These are phyloP conservation scores for Coemansia sp. DNA, from an alignment of 192 early-diverging fungal genomes.

Conservation along the genomic window DNA sequence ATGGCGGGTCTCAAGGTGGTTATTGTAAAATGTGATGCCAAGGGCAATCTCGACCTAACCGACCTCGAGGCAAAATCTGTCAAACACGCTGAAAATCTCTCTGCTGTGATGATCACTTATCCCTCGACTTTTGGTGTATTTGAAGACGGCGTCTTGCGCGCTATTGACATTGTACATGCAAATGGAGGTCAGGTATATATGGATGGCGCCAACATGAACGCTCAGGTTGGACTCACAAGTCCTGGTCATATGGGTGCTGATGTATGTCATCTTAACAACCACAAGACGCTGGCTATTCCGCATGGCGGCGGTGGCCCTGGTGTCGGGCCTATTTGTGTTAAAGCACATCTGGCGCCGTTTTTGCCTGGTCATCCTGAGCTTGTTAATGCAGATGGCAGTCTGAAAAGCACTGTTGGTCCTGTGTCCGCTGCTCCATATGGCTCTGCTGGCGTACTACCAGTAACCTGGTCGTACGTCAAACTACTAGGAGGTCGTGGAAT, in stretches of 20 bases:
- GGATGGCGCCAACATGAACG: constrained; percentile 94
- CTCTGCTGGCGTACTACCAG: constrained; percentile 92
- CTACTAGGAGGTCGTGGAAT: constrained; percentile 96
- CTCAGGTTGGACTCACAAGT: constrained; percentile 79
- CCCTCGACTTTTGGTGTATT: constrained; percentile 99
- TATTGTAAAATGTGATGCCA: constrained; percentile 84
- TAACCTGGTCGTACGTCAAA: constrained; percentile 99
- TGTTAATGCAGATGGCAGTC: constrained; percentile 62
- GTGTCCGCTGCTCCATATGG: constrained; percentile 97
- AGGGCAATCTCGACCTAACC: constrained; percentile 89
- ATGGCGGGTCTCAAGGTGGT: constrained; percentile 97
- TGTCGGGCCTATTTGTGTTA: constrained; percentile 95
- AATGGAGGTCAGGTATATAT: constrained; percentile 98
- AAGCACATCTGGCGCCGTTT: constrained; percentile 85
- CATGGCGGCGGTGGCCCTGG: constrained; percentile 99
- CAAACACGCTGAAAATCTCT: constrained; percentile 82
- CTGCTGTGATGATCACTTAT: constrained; percentile 99
- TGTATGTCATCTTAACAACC: constrained; percentile 99
- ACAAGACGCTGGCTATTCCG: constrained; percentile 99
- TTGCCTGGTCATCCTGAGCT: constrained; percentile 90
- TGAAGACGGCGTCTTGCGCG: constrained; percentile 83
- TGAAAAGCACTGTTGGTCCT: constrained; percentile 75
- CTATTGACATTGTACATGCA: constrained; percentile 89
- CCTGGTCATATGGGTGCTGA: constrained; percentile 97
- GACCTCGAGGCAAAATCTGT: constrained; percentile 87